A percentile compares a stretch with the other conserved stretches of the same genome.
phyloP scores from a whole-genome alignment of 192 early-diverging fungal species.

The Linnemannia schmuckeri region DNA sequence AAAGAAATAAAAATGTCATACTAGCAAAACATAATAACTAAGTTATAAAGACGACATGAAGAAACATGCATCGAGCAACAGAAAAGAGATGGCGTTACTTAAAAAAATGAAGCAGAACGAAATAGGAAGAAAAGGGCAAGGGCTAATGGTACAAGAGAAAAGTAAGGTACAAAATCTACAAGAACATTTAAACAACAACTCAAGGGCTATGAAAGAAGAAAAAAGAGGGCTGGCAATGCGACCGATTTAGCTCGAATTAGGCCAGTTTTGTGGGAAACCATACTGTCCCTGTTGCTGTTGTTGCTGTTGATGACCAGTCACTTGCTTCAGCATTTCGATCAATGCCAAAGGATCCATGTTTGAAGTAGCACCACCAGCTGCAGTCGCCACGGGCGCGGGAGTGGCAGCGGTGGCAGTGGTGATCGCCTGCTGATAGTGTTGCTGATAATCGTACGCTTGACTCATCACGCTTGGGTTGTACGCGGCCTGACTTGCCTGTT shows the following conservation, averaged over 20 bases:
- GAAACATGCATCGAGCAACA: too few species aligned
- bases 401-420: not conserved
- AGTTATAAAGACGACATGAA: not conserved
- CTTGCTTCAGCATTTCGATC: conserved; percentile 26
- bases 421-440: not conserved
- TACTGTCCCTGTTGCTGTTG: conserved; percentile 22
- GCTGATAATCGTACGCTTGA: not conserved
- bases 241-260: not conserved
- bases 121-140: not conserved
- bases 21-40: not conserved
- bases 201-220: not conserved
- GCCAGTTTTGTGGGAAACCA: not conserved
- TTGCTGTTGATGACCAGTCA: conserved; percentile 12
- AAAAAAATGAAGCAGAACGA: not conserved
- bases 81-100: not conserved
- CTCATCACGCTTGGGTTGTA: not conserved
- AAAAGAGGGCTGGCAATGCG: not conserved
- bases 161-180: not conserved
- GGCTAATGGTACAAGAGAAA: not conserved
- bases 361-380: not conserved
- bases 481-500: not conserved
- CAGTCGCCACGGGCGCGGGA: not conserved
- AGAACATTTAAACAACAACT: not conserved
- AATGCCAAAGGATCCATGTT: conserved; percentile 5
- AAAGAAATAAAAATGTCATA: not conserved